Evolutionary conservation across 2,329 filamentous ascomycete genomes (phyloP), one percentile per base, ranked within the genome.

Genomic region (Cytospora paraplurivora): DNA sequence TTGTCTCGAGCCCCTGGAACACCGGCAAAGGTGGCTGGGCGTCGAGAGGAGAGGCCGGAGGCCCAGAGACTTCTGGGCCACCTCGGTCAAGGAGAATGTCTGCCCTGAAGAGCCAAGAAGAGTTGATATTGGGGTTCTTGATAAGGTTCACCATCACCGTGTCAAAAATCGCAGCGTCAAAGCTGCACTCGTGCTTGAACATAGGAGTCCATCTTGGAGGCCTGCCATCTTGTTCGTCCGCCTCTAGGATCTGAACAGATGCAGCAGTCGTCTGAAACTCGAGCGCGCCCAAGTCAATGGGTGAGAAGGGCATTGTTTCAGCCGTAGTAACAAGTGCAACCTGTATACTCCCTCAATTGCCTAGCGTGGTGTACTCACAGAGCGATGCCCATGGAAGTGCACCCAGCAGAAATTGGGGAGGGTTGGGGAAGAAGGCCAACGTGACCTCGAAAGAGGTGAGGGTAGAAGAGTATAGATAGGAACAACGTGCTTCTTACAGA

Each of bases 111-210:
- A 95, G 80, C 82, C 89, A 90, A 17, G 83, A 87, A 0, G 90
- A 91, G 68, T 92, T 92, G 75, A 92, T 81, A 68, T 95, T 94
- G 0, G 91, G 91, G 70, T 94, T 93, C 68, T 83, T 84, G 67
- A 94, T 84, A 62, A 93, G 79, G 70, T 93, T 92, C 69, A 86
- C 76, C 86, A 92, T 91, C 56, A 90, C 87, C 49, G 81, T 75
- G 64, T 81, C 76, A 72, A 93, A 94, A 61, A 86, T 78, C 35
- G 82, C 78, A 1, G 87, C 82, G 17, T 82, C 76, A 72, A 93
- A 93, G 13, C 79, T 80, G 72, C 89, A 91, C 27, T 69, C 72
- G 68, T 86, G 82, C 66, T 76, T 77, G 69, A 81, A 82, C 64
- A 87, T 76, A 52, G 84, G 84, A 57, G 77, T 76, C 86, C 86